A percentile compares a stretch with the other conserved stretches of the same genome.
phyloP scores from a whole-genome alignment of 169 alveolate species.

The Haemoproteus tartakovskyi region DNA sequence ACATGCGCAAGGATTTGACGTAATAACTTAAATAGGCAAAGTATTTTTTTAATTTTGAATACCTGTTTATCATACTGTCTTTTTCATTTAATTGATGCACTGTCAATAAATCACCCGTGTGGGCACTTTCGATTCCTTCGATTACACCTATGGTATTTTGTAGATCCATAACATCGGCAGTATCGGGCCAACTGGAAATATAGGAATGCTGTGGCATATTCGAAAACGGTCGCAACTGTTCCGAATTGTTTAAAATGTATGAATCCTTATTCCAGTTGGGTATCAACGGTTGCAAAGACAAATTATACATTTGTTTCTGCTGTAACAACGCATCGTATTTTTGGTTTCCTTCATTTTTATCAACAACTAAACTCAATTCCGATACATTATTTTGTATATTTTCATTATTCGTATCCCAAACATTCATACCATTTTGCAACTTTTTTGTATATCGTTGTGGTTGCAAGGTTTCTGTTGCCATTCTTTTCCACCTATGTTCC shows the following conservation, averaged over 20 bases:
- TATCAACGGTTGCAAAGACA: constrained; percentile 46
- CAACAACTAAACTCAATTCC: constrained; percentile 19
- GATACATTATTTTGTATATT: not conserved
- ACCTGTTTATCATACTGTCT: constrained; percentile 7
- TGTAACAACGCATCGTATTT: constrained; percentile 12
- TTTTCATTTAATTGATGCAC: constrained; percentile 11
- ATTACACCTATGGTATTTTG: not conserved
- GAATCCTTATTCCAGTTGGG: not conserved
- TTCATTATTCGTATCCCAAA: not conserved
- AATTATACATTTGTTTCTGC: constrained; percentile 11
- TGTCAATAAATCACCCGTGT: constrained; percentile 22
- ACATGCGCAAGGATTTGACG: constrained; percentile 25
- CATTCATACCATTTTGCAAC: too few species aligned
- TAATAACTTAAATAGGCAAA: constrained; percentile 50
- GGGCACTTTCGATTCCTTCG: not conserved
- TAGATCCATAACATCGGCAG: not conserved
- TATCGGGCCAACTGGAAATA: not conserved
- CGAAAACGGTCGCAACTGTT: too few species aligned
- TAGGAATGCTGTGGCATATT: too few species aligned
- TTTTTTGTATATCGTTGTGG: too few species aligned
- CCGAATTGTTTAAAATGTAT: too few species aligned
- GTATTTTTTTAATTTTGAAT: constrained; percentile 21
- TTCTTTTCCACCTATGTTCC: too few species aligned
- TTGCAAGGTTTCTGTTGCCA: too few species aligned
- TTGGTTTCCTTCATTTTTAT: not conserved